Percentiles rank a stretch among this genome's conserved stretches.
Evolutionary conservation across 1,284 basidiomycete genomes (phyloP).

Genomic region (Vanrija sp.): DNA sequence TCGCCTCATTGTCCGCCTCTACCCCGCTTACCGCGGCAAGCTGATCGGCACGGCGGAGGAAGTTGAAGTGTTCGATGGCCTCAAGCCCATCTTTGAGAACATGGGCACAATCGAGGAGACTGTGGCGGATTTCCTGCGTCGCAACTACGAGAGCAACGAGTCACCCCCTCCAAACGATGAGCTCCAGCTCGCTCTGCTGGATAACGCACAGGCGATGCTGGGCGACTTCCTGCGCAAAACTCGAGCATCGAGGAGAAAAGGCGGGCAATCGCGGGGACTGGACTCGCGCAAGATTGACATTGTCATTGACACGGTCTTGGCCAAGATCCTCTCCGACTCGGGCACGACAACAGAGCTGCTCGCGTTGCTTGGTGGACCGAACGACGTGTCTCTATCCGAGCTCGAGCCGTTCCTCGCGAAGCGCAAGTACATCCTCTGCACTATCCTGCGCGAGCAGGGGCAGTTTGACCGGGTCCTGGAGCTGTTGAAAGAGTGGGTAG

Average conservation of each 20-base stretch:
- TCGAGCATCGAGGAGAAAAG: slow-evolving; percentile 41
- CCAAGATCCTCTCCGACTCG: slow-evolving; percentile 65
- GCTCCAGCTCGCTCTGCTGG: slow-evolving; percentile 32
- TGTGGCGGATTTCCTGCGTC: slow-evolving; percentile 9
- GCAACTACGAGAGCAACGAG: slow-evolving; percentile 3
- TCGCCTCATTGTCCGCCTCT: slow-evolving; percentile 48
- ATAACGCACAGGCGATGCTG: slow-evolving; percentile 45
- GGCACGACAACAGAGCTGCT: slow-evolving; percentile 63
- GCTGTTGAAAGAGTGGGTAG: slow-evolving; percentile 64
- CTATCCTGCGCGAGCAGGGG: slow-evolving; percentile 60
- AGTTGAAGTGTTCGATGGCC: slow-evolving; percentile 44
- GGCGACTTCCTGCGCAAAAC: slow-evolving; percentile 48
- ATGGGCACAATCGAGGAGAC: slow-evolving; percentile 45
- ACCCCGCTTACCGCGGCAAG: slow-evolving; percentile 42
- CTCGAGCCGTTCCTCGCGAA: slow-evolving; percentile 61
- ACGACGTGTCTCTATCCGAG: slow-evolving; percentile 60
- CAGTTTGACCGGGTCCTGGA: slow-evolving; percentile 62
- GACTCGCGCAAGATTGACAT: slow-evolving; percentile 48
- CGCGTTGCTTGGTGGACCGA: slow-evolving; percentile 59
- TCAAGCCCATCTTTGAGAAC: slow-evolving; percentile 32
- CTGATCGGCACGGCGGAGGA: slow-evolving; percentile 43
- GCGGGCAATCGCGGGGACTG: slow-evolving; percentile 33
- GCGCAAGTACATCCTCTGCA: slow-evolving; percentile 63
- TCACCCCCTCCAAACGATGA: slow-evolving; percentile 9
- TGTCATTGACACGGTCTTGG: slow-evolving; percentile 75